phyloP scores from a whole-genome alignment of 2,329 filamentous ascomycete species.

The Pseudogymnoascus sp. region DNA sequence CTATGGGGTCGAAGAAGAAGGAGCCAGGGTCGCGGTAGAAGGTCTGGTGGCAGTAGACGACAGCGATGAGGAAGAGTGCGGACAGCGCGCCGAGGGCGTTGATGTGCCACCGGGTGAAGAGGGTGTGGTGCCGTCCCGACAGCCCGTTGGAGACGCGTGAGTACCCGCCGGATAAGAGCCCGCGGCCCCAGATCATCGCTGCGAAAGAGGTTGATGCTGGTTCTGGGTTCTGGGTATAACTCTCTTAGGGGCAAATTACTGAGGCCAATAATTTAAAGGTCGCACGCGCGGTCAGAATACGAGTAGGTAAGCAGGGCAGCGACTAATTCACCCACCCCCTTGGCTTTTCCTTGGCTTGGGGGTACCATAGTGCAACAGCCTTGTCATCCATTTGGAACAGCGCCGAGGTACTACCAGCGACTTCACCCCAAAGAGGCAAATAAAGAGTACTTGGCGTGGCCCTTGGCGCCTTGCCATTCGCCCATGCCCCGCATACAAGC shows the following conservation, averaged over 20 bases:
- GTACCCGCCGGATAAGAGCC: slow-evolving; percentile 1
- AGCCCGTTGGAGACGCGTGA: not conserved
- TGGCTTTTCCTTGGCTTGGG: not conserved
- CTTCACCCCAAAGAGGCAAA: not conserved
- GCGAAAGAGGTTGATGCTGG: not conserved
- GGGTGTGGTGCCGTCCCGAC: not conserved
- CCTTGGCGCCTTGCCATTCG: not conserved
- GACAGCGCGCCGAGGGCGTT: not conserved
- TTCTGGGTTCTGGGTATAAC: not conserved
- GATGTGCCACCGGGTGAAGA: slow-evolving; percentile 3
- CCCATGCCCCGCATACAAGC: not conserved
- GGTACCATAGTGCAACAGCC: not conserved
- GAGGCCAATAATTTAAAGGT: slow-evolving; percentile 2
- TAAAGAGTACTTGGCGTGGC: not conserved
- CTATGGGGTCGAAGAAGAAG: slow-evolving; percentile 24
- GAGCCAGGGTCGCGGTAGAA: slow-evolving; percentile 27
- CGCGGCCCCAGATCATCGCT: slow-evolving; percentile 2
- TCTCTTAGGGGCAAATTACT: not conserved
- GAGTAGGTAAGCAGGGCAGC: slow-evolving; percentile 2
- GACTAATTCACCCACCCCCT: not conserved
- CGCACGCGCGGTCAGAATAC: not conserved
- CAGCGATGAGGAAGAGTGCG: slow-evolving; percentile 21
- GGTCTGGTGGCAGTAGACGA: slow-evolving; percentile 21
- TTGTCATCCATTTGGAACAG: not conserved
- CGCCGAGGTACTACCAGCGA: not conserved